Percentiles rank a stretch among this genome's conserved stretches.
phyloP scores from a whole-genome alignment of 2,329 filamentous ascomycete species.

The Fusarium sp. region DNA sequence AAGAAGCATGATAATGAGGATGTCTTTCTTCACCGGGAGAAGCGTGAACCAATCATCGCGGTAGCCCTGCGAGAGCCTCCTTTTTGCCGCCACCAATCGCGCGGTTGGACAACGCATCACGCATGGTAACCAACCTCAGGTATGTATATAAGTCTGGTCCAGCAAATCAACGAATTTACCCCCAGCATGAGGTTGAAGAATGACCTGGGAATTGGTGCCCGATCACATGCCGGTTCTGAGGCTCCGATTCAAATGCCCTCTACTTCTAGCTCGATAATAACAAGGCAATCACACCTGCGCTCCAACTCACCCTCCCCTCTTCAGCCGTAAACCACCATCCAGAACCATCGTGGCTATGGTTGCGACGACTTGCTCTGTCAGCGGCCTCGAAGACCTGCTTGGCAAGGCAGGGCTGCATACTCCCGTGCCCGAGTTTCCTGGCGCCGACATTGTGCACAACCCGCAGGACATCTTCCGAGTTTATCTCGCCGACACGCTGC shows the following conservation, averaged over 20 bases:
- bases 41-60: not conserved
- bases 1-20: not conserved
- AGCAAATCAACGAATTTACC: not conserved
- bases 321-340: not conserved
- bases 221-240: not conserved
- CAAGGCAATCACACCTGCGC: not conserved
- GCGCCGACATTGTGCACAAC: constrained; percentile 36
- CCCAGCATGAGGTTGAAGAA: not conserved
- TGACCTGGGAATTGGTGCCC: constrained; percentile 5
- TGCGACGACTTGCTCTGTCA: constrained; percentile 33
- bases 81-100: not conserved
- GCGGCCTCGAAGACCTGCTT: constrained; percentile 31
- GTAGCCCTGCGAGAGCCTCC: not conserved
- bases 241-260: not conserved
- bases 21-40: not conserved
- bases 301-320: not conserved
- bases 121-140: not conserved
- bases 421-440: constrained; percentile 35
- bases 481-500: constrained; percentile 36
- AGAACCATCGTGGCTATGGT: constrained; percentile 31
- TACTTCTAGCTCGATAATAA: not conserved
- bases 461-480: constrained; percentile 42
- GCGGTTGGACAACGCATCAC: constrained; percentile 9
- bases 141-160: not conserved
- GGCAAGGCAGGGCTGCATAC: constrained; percentile 36